These are phyloP conservation scores for Proliferodiscus dingleyae DNA, from an alignment of 2,329 filamentous ascomycete species.

Conservation along the genomic window DNA sequence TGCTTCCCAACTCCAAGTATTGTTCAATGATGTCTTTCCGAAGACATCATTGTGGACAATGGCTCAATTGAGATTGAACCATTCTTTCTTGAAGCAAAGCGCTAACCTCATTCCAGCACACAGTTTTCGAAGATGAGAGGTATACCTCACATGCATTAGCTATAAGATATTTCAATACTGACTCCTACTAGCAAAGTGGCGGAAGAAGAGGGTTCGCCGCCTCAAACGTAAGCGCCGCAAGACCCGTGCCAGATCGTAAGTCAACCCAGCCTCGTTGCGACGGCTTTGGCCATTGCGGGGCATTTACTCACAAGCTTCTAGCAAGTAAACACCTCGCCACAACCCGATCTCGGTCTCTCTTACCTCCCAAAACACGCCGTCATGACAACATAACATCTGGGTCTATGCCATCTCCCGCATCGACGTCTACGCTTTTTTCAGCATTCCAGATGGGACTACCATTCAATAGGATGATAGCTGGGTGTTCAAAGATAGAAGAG, in stretches of 20 bases:
- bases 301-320: conserved; percentile 24
- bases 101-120: background rate
- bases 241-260: conserved; percentile 96
- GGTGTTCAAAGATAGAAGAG: conserved; percentile 32
- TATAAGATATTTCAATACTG: too few relatives aligned
- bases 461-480: conserved; percentile 27
- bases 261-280: conserved; percentile 20
- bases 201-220: conserved; percentile 99
- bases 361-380: conserved; percentile 26
- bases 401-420: conserved; percentile 33
- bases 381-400: conserved; percentile 34
- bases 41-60: background rate
- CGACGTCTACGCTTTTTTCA: conserved; percentile 33
- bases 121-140: conserved; percentile 53
- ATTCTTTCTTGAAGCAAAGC: background rate
- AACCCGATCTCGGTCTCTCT: conserved; percentile 38
- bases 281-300: background rate
- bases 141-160: too few relatives aligned
- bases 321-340: conserved; percentile 41
- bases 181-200: conserved; percentile 72
- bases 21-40: background rate
- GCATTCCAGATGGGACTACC: conserved; percentile 29
- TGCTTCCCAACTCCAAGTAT: background rate
- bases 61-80: too few relatives aligned
- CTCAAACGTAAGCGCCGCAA: conserved; percentile 99